Conservation (phyloP, 129 eudicot genomes). For the Pulicaria dysenterica region DNA sequence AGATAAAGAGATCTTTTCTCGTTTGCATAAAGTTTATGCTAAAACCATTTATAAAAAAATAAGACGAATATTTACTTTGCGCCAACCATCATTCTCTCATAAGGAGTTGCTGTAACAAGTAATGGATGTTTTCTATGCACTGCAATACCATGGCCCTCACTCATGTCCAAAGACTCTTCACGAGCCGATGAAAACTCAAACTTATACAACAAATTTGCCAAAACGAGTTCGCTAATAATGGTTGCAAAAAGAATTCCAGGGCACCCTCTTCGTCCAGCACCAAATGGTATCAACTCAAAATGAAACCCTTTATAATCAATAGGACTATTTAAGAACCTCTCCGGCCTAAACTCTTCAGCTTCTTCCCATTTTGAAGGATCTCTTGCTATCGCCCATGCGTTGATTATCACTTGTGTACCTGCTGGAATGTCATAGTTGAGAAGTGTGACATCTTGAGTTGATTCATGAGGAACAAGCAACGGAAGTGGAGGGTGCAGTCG, state of each 20-base stretch:
- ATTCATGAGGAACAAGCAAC: conserved; percentile 48
- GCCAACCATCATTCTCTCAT: not conserved
- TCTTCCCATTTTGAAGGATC: conserved; percentile 54
- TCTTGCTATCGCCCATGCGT: conserved; percentile 66
- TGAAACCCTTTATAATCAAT: conserved; percentile 52
- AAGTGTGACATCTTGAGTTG: conserved; percentile 44
- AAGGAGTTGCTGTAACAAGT: conserved; percentile 35
- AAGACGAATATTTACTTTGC: too few relatives aligned
- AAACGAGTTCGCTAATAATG: conserved; percentile 44
- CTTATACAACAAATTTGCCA: conserved; percentile 57
- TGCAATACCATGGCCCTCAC: conserved; percentile 45
- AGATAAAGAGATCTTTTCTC: too few relatives aligned
- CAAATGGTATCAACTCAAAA: conserved; percentile 71
- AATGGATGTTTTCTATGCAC: conserved; percentile 45
- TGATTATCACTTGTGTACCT: conserved; percentile 49
- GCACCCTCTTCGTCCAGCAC: conserved; percentile 78
- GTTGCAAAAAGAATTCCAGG: conserved; percentile 56
- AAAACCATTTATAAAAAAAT: not conserved
- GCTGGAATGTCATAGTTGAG: conserved; percentile 53
- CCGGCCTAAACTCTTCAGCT: conserved; percentile 59
- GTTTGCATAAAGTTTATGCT: too few relatives aligned
- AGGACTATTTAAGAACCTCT: conserved; percentile 49
- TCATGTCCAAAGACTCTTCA: conserved; percentile 59
- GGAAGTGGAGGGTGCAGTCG: conserved; percentile 54
- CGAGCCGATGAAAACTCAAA: conserved; percentile 45